These are phyloP conservation scores for Conidiobolus incongruus DNA, from an alignment of 371 early-diverging fungal species.

Conservation along the genomic window DNA sequence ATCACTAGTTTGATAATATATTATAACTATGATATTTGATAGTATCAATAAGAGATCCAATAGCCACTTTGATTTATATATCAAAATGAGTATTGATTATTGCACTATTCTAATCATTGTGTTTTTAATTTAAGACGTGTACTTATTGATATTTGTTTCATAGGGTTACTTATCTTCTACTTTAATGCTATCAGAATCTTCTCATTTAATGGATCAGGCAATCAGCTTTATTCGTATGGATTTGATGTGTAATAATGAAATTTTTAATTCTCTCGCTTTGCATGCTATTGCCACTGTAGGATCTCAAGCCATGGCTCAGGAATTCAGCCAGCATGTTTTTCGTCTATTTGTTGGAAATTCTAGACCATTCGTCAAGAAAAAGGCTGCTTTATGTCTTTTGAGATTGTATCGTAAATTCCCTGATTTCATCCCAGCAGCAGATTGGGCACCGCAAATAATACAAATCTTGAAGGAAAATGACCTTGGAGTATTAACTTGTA, in stretches of 20 bases:
- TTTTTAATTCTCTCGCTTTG: slow-evolving; percentile 73
- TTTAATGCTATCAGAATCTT: slow-evolving; percentile 65
- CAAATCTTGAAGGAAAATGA: slow-evolving; percentile 66
- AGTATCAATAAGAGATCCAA: no score
- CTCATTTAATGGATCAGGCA: slow-evolving; percentile 57
- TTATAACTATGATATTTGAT: no score
- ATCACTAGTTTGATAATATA: no score
- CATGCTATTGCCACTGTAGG: slow-evolving; percentile 90
- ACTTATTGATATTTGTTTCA: not conserved
- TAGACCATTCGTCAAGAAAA: slow-evolving; percentile 78
- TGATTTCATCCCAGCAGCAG: slow-evolving; percentile 67
- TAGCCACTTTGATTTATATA: no score
- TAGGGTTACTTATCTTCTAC: slow-evolving; percentile 92
- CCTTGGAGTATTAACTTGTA: slow-evolving; percentile 73
- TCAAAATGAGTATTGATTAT: no score
- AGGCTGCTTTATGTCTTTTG: slow-evolving; percentile 82
- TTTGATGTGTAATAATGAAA: slow-evolving; percentile 69
- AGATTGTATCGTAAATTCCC: slow-evolving; percentile 75
- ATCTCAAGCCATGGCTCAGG: slow-evolving; percentile 76
- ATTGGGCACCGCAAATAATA: slow-evolving; percentile 73
- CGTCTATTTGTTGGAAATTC: slow-evolving; percentile 52
- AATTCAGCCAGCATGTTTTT: slow-evolving; percentile 59
- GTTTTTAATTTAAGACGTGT: no score
- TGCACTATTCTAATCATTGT: no score
- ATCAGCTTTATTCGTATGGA: slow-evolving; percentile 74